Conservation (phyloP, 805 yeast species). For the Candida verbasci region DNA sequence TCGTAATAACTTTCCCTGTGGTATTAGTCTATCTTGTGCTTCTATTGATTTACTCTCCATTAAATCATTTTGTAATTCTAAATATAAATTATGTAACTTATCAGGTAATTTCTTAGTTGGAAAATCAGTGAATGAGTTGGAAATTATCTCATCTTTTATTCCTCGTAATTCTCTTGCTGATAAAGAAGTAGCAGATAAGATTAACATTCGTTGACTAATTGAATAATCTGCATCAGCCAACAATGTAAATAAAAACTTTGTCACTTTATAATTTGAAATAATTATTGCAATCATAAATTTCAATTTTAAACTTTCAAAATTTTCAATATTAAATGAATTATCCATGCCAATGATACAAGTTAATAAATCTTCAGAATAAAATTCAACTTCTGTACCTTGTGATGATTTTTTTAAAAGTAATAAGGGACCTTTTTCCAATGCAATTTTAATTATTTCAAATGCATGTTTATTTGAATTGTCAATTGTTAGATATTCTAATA, state of each 20-base stretch:
- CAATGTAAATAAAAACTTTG: conserved; percentile 43
- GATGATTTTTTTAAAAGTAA: conserved; percentile 57
- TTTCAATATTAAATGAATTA: conserved; percentile 51
- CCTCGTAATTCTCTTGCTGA: conserved; percentile 74
- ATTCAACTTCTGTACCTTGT: conserved; percentile 45
- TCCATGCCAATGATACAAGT: conserved; percentile 47
- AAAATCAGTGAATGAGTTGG: conserved; percentile 30
- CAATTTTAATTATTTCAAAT: conserved; percentile 45
- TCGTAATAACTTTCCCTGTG: conserved; percentile 39
- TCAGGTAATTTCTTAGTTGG: conserved; percentile 44
- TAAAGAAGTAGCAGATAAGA: conserved; percentile 65
- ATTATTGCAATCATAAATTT: conserved; percentile 62
- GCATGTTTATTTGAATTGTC: conserved; percentile 43
- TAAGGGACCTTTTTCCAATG: conserved; percentile 50
- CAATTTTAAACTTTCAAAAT: conserved; percentile 65
- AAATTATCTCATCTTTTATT: conserved; percentile 43
- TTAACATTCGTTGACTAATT: conserved; percentile 66
- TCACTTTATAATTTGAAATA: conserved; percentile 41
- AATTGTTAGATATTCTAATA: conserved; percentile 51
- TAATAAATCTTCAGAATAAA: conserved; percentile 53
- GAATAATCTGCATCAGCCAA: conserved; percentile 74
- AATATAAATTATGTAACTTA: conserved; percentile 41
- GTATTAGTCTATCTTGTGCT: conserved; percentile 27
- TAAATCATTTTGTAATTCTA: conserved; percentile 13
- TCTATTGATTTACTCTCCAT: conserved; percentile 27